phyloP scores from a whole-genome alignment of 108 stramenopile species.

The Bacterosira constricta region DNA sequence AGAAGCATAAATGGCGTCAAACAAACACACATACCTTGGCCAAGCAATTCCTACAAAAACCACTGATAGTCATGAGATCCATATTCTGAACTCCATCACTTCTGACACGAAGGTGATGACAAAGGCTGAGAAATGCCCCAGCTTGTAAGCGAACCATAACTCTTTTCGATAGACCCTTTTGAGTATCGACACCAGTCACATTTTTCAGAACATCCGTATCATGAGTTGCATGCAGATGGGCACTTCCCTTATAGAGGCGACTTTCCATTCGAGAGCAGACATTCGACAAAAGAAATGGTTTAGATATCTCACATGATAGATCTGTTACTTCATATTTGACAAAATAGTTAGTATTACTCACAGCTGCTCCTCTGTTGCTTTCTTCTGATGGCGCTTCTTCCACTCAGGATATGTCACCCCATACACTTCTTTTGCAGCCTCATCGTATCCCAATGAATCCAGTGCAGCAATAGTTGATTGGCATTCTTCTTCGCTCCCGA shows the following conservation, averaged over 20 bases:
- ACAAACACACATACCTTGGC: conserved; percentile 73
- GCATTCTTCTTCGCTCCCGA: conserved; percentile 8
- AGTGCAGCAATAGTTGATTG: conserved; percentile 8
- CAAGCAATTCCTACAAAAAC: conserved; percentile 94
- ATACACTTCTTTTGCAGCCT: conserved; percentile 50
- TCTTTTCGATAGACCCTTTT: conserved; percentile 17
- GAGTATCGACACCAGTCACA: background rate
- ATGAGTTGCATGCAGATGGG: conserved; percentile 39
- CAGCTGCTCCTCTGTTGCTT: conserved; percentile 54
- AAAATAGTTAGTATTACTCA: conserved; percentile 15
- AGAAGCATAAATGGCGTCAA: background rate
- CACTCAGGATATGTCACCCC: conserved; percentile 48
- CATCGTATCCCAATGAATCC: conserved; percentile 46
- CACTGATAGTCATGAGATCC: conserved; percentile 88
- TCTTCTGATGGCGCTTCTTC: conserved; percentile 54
- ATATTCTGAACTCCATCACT: conserved; percentile 87
- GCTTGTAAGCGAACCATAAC: conserved; percentile 58
- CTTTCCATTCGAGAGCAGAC: background rate
- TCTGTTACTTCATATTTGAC: background rate
- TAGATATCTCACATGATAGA: background rate
- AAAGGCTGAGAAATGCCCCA: conserved; percentile 79
- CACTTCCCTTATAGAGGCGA: conserved; percentile 36
- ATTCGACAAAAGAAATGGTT: background rate
- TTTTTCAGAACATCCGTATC: conserved; percentile 27
- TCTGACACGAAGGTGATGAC: conserved; percentile 70